Conservation (phyloP, 2,329 filamentous ascomycete species). For the Zymoseptoria tritici region DNA sequence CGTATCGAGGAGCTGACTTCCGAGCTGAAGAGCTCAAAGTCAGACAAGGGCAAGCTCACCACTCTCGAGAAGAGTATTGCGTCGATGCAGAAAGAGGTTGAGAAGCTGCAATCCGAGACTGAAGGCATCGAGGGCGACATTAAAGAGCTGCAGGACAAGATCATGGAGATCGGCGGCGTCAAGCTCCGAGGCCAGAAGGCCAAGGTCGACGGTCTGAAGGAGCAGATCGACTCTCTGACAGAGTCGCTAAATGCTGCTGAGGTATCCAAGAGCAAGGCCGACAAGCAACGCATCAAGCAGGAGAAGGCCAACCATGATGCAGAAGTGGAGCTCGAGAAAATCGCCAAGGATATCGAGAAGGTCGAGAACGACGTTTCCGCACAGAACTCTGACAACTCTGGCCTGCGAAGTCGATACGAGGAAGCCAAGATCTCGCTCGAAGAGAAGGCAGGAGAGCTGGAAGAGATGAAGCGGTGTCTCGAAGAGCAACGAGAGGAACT, state of each 20-base stretch:
- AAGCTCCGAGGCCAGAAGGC: slow-evolving; percentile 83
- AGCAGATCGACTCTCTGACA: slow-evolving; percentile 70
- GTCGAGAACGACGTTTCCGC: slow-evolving; percentile 71
- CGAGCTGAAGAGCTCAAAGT: slow-evolving; percentile 72
- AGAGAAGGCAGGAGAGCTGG: slow-evolving; percentile 72
- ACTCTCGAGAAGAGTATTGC: slow-evolving; percentile 70
- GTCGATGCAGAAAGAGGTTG: slow-evolving; percentile 67
- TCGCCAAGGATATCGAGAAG: slow-evolving; percentile 65
- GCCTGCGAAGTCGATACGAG: slow-evolving; percentile 65
- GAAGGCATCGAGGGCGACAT: slow-evolving; percentile 88
- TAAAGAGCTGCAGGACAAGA: slow-evolving; percentile 85
- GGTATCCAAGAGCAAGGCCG: slow-evolving; percentile 81
- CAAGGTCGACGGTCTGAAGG: slow-evolving; percentile 82
- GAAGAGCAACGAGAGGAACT: slow-evolving; percentile 80
- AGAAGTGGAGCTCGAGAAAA: slow-evolving; percentile 66
- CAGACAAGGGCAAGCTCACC: slow-evolving; percentile 67
- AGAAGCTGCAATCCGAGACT: slow-evolving; percentile 75
- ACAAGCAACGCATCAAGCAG: slow-evolving; percentile 83
- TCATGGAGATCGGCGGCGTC: slow-evolving; percentile 96
- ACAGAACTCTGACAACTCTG: slow-evolving; percentile 68
- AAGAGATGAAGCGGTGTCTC: slow-evolving; percentile 71
- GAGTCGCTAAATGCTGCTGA: slow-evolving; percentile 83
- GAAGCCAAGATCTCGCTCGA: slow-evolving; percentile 71
- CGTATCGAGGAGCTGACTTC: slow-evolving; percentile 76
- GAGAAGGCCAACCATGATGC: slow-evolving; percentile 76